Evolutionary conservation across 352 stramenopile species (phyloP).

Genomic region (Pythium scleroteichum): DNA sequence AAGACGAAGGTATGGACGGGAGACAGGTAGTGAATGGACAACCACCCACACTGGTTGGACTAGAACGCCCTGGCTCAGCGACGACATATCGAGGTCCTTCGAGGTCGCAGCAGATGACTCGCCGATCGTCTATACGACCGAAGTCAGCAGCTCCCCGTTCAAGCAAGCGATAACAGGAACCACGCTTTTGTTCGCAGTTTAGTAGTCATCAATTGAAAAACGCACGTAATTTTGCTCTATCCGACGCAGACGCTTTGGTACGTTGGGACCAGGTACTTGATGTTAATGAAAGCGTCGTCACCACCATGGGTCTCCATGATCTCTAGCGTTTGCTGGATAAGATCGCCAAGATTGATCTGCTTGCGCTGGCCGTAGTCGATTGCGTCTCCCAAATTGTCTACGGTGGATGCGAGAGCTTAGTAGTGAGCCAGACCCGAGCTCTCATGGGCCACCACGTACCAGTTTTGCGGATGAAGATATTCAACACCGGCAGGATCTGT

Average conservation of each 20-base stretch:
- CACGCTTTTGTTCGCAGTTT: no score
- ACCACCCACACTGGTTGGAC: not conserved
- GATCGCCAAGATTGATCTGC: conserved; percentile 93
- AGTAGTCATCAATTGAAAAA: no score
- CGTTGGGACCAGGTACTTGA: conserved; percentile 97
- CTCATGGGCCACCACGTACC: conserved; percentile 42
- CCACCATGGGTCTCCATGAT: conserved; percentile 96
- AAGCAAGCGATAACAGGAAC: not conserved
- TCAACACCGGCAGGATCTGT: conserved; percentile 96
- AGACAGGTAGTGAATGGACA: not conserved
- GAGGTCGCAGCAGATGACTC: conserved; percentile 5
- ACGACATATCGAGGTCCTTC: not conserved
- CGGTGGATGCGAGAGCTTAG: not conserved
- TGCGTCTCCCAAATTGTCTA: conserved; percentile 94
- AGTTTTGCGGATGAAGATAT: conserved; percentile 97
- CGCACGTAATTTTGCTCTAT: no score
- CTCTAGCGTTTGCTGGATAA: conserved; percentile 97
- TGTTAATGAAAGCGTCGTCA: conserved; percentile 98
- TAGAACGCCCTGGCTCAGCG: conserved; percentile 3
- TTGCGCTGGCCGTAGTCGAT: conserved; percentile 97
- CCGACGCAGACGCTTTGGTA: conserved; percentile 93
- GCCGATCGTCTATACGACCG: conserved; percentile 24
- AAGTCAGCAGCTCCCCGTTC: conserved; percentile 29
- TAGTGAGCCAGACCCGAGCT: no score
- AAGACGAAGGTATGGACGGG: not conserved